Conservation (phyloP, 441 rosid genomes). For the Geranium incanum region DNA sequence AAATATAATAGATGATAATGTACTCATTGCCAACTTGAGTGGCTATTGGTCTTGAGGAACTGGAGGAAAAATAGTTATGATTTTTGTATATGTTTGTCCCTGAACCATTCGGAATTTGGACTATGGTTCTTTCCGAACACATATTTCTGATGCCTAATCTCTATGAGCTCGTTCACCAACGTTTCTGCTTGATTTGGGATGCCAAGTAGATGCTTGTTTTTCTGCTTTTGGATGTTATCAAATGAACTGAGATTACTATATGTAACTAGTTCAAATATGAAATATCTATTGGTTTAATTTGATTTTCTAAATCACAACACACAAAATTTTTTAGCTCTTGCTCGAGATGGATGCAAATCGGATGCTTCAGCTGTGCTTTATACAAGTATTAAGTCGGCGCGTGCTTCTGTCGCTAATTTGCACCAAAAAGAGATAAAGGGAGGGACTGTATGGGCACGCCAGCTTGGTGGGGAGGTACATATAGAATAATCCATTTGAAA, state of each 20-base stretch:
- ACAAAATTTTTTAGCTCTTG: slow-evolving; percentile 51
- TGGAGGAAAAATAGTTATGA: not conserved
- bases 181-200: not conserved
- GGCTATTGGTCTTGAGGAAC: not conserved
- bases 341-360: slow-evolving; percentile 82
- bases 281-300: slow-evolving; percentile 9
- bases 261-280: not conserved
- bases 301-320: slow-evolving; percentile 9
- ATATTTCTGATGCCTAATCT: not conserved
- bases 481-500: not conserved
- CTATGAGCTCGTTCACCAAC: not conserved
- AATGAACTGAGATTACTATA: not conserved
- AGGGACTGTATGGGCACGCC: slow-evolving; percentile 78
- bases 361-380: slow-evolving; percentile 84
- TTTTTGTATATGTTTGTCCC: not conserved
- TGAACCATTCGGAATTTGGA: not conserved
- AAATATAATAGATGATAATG: not conserved
- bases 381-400: slow-evolving; percentile 71
- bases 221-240: not conserved
- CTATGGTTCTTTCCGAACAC: not conserved
- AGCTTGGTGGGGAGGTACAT: slow-evolving; percentile 91
- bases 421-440: slow-evolving; percentile 73
- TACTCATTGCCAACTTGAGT: slow-evolving; percentile 1
- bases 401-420: slow-evolving; percentile 47
- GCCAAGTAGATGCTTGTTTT: not conserved